phyloP scores from a whole-genome alignment of 305 asterid genomes.

The Lippia alba region DNA sequence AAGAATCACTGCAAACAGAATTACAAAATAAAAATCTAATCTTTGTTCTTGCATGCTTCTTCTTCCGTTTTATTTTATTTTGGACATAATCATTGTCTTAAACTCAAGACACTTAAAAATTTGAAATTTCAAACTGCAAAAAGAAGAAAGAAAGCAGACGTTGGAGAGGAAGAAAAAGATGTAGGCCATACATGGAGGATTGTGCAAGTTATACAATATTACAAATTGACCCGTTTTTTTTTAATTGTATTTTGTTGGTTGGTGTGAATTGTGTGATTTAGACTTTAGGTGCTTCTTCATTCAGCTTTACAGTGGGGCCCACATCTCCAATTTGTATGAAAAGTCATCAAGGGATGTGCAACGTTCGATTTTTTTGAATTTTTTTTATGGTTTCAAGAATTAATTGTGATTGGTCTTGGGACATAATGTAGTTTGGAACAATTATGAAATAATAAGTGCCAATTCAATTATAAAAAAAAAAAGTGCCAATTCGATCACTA shows the following conservation, averaged over 20 bases:
- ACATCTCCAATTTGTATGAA: neutral
- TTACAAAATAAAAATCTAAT: slow-evolving; percentile 14
- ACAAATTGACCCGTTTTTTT: neutral
- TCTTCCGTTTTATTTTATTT: slow-evolving; percentile 24
- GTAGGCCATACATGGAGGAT: slow-evolving; percentile 28
- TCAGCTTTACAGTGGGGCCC: slow-evolving; percentile 32
- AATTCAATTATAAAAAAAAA: neutral
- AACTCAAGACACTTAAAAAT: slow-evolving; percentile 27
- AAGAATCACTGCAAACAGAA: neutral
- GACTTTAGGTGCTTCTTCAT: slow-evolving; percentile 4
- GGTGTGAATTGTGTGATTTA: neutral
- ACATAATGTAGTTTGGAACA: neutral
- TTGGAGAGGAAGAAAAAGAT: slow-evolving; percentile 13
- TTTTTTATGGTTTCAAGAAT: neutral
- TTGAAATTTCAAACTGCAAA: slow-evolving; percentile 54
- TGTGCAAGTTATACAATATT: neutral
- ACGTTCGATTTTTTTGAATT: slow-evolving; percentile 40
- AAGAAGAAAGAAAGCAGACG: slow-evolving; percentile 32
- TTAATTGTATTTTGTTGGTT: neutral
- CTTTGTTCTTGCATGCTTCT: slow-evolving; percentile 30
- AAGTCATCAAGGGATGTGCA: slow-evolving; percentile 7
- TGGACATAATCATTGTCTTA: slow-evolving; percentile 32
- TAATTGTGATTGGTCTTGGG: neutral
- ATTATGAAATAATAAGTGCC: neutral
- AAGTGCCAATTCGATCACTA: neutral